A percentile compares a stretch with the other conserved stretches of the same genome.
phyloP scores from a whole-genome alignment of 2,329 filamentous ascomycete species.

The Aspergillus oerlinghausenensis region DNA sequence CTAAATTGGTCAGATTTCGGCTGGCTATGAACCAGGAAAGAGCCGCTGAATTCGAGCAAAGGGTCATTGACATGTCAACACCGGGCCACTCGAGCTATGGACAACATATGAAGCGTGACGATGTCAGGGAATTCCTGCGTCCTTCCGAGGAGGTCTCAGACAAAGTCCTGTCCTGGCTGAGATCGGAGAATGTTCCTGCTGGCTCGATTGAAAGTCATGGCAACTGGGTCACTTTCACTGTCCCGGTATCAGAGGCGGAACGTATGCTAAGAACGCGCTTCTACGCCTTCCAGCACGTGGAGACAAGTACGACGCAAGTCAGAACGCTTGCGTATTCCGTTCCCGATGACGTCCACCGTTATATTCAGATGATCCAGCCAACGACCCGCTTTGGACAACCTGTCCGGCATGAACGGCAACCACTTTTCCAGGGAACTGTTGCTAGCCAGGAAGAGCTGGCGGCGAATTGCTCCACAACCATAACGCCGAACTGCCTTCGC shows the following conservation, averaged over 20 bases:
- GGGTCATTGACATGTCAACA: slow-evolving; percentile 57
- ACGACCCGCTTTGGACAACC: slow-evolving; percentile 59
- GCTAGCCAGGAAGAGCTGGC: slow-evolving; percentile 17
- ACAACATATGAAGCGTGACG: slow-evolving; percentile 57
- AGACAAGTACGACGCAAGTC: slow-evolving; percentile 43
- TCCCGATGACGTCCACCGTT: slow-evolving; percentile 49
- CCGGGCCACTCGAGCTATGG: slow-evolving; percentile 58
- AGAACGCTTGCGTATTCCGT: slow-evolving; percentile 59
- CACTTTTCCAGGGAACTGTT: slow-evolving; percentile 17
- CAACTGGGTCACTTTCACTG: slow-evolving; percentile 58
- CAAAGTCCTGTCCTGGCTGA: slow-evolving; percentile 54
- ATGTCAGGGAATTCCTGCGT: slow-evolving; percentile 52
- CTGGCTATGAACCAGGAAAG: slow-evolving; percentile 49
- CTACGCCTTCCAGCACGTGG: slow-evolving; percentile 49
- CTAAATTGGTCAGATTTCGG: slow-evolving; percentile 45
- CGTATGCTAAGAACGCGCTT: slow-evolving; percentile 56
- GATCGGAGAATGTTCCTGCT: slow-evolving; percentile 44
- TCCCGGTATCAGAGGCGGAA: slow-evolving; percentile 44
- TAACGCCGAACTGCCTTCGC: slow-evolving; percentile 49
- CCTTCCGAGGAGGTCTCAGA: slow-evolving; percentile 47
- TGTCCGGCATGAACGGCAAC: slow-evolving; percentile 37
- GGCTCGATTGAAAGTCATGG: slow-evolving; percentile 47
- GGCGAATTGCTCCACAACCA: slow-evolving; percentile 34
- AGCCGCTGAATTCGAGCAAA: slow-evolving; percentile 51
- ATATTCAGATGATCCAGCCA: slow-evolving; percentile 61